These are phyloP conservation scores for Colletotrichum sp. DNA, from an alignment of 2,329 filamentous ascomycete genomes.

Conservation along the genomic window DNA sequence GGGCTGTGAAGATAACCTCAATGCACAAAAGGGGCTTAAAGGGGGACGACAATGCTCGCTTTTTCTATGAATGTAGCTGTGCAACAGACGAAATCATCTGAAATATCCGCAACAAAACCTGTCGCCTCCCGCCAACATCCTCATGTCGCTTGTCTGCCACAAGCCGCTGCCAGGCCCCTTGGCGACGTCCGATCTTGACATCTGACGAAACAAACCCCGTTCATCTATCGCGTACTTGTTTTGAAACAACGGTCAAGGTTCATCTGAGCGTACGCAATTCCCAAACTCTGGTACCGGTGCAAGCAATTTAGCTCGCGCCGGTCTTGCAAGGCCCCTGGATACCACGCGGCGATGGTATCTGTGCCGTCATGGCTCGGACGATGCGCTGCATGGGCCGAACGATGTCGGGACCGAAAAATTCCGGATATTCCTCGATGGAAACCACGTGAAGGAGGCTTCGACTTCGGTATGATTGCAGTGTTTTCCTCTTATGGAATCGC, in stretches of 20 bases:
- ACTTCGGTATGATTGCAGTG: neutral
- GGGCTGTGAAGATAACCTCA: neutral
- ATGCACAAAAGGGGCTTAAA: neutral
- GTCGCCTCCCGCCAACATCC: neutral
- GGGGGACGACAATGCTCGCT: neutral
- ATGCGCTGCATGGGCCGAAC: neutral
- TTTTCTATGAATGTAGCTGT: neutral
- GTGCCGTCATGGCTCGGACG: neutral
- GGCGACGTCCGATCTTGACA: conserved; percentile 11
- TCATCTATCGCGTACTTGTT: neutral
- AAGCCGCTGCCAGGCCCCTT: neutral
- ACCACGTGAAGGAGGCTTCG: neutral
- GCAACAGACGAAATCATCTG: neutral
- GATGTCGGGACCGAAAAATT: neutral
- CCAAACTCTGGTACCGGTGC: neutral
- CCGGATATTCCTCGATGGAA: neutral
- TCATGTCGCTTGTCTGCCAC: neutral
- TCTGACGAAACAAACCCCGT: neutral
- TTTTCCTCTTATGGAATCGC: neutral
- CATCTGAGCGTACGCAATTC: neutral
- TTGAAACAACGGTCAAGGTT: conserved; percentile 9
- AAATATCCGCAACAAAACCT: neutral
- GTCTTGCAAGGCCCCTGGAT: neutral
- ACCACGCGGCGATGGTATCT: neutral
- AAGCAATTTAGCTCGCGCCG: neutral